Base-by-base conservation (phyloP, 768 basidiomycete genomes). In the Tephrocybe sp. region DNA sequence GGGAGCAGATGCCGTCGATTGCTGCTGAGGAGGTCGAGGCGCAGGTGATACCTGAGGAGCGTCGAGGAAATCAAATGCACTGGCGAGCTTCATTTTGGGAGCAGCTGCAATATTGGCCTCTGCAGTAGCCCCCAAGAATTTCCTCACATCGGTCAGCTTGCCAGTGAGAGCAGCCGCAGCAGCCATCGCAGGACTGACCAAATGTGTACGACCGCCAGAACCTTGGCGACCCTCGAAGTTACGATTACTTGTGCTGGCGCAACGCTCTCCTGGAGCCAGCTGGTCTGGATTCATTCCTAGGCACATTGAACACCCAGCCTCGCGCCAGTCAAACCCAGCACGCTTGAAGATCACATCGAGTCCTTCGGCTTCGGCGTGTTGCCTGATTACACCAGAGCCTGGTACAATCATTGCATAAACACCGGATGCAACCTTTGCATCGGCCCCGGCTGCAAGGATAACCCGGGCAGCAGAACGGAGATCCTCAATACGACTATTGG, bases 301-400 rank as follows among this genome's bases (percentile, higher is more conserved):
- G 70, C 92, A 96, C 92, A 96, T 96, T 13, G 92, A 96, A 65
- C 92, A 96, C 31, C 92, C 92, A 30, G 92, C 92, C 68, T 96
- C 92, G 45, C 92, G 81, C 92, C 92, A 95, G 62, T 96, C 92
- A 62, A 94, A 96, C 30, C 92, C 92, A 32, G 92, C 92, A 39
- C 87, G 85, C 65, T 84, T 89, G 76, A 96, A 92, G 59, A 95
- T 75, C 48, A 77, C 76, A 60, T 94, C 91, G 53, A 96, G 74
- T 20, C 92, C 92, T 62, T 96, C 92, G 16, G 83, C 85, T 70
- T 95, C 92, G 16, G 92, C 90, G 60, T 95, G 92, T 60, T 89
- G 82, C 63, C 93, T 95, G 66, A 96, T 83, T 44, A 95, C 66
- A 46, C 92, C 92, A 12, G 92, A 95, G 19, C 92, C 92, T 2